These are phyloP conservation scores for Achaetomiella virescens DNA, from an alignment of 495 filamentous ascomycete genomes.

Conservation along the genomic window DNA sequence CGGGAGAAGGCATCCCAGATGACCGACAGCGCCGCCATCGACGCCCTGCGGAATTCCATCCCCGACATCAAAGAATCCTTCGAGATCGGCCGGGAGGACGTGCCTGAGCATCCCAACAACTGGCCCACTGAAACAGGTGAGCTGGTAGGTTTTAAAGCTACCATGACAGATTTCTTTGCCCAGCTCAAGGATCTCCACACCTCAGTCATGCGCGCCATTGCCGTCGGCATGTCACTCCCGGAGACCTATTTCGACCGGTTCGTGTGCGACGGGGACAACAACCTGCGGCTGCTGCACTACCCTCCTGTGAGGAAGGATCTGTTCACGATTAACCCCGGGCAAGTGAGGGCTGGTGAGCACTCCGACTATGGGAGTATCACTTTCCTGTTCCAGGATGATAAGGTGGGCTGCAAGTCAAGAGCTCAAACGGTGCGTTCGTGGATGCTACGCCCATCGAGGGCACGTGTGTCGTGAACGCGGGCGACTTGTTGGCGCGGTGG, in stretches of 20 bases:
- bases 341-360: slow-evolving; percentile 80
- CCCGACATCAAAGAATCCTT: slow-evolving; percentile 81
- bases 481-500: slow-evolving; percentile 84
- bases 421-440: slow-evolving; percentile 69
- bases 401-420: slow-evolving; percentile 78
- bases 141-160: slow-evolving; percentile 58
- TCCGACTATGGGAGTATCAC: slow-evolving; percentile 88
- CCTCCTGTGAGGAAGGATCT: slow-evolving; percentile 60
- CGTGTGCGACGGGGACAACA: slow-evolving; percentile 73
- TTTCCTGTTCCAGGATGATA: slow-evolving; percentile 78
- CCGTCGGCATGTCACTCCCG: slow-evolving; percentile 68
- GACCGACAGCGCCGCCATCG: slow-evolving; percentile 52
- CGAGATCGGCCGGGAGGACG: slow-evolving; percentile 75
- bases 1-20: slow-evolving; percentile 68
- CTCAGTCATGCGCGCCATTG: slow-evolving; percentile 82
- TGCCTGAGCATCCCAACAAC: slow-evolving; percentile 61
- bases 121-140: slow-evolving; percentile 66
- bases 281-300: slow-evolving; percentile 82
- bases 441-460: slow-evolving; percentile 76
- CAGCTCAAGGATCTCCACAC: slow-evolving; percentile 69
- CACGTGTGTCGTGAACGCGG: slow-evolving; percentile 87
- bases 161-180: slow-evolving; percentile 67
- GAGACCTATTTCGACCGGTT: slow-evolving; percentile 72
- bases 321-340: slow-evolving; percentile 62
- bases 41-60: slow-evolving; percentile 48